A percentile compares a stretch with the other conserved stretches of the same genome.
Conservation (phyloP, 768 basidiomycete genomes). For the Mycena filopes region DNA sequence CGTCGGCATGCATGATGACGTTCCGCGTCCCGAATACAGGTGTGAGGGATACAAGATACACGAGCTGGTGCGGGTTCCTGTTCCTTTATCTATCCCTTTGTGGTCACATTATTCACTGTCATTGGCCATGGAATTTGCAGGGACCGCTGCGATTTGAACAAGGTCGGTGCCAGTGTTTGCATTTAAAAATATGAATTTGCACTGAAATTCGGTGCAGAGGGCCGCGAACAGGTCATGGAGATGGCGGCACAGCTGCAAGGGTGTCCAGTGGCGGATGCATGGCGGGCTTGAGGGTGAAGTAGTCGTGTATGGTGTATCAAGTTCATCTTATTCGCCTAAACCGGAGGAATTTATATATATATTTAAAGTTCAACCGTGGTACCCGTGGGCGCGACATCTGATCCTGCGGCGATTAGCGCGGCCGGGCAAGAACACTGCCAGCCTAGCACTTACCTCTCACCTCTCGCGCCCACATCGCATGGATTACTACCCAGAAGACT, state of each 20-base stretch:
- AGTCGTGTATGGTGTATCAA: too few relatives aligned
- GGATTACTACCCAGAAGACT: too few relatives aligned
- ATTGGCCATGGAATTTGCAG: too few relatives aligned
- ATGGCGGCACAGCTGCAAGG: constrained; percentile 55
- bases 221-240: constrained; percentile 53
- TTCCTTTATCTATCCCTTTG: not conserved
- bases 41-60: constrained; percentile 55
- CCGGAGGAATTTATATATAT: too few relatives aligned
- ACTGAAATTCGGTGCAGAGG: constrained; percentile 36
- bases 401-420: too few relatives aligned
- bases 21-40: constrained; percentile 52
- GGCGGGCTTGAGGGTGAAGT: constrained; percentile 12
- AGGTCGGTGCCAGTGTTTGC: constrained; percentile 44
- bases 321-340: too few relatives aligned
- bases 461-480: too few relatives aligned
- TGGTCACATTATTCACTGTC: too few relatives aligned
- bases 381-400: too few relatives aligned
- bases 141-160: constrained; percentile 52
- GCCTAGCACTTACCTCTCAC: too few relatives aligned
- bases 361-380: too few relatives aligned
- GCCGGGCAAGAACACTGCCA: too few relatives aligned
- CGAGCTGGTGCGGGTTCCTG: constrained; percentile 47
- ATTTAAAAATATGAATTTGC: not conserved
- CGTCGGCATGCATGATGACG: constrained; percentile 47
- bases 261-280: constrained; percentile 52